Conservation (phyloP, 2,329 filamentous ascomycete genomes). For the Claviceps pazoutovae region DNA sequence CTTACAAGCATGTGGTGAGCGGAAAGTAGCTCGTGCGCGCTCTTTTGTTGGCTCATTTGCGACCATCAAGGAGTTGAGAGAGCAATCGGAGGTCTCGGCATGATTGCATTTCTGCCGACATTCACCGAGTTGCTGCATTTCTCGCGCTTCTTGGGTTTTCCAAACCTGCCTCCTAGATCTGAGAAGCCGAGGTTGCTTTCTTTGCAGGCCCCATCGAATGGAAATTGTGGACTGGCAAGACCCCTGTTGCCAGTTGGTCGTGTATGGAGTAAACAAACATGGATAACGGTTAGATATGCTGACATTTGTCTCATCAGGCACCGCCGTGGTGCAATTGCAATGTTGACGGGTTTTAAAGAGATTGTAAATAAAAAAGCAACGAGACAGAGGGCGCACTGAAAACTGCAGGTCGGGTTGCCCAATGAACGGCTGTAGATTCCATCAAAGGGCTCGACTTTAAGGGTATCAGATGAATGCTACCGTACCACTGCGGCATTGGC, state of each 20-base stretch:
- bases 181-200: background rate
- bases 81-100: background rate
- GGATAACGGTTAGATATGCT: background rate
- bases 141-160: background rate
- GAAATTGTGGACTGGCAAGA: background rate
- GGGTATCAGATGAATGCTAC: background rate
- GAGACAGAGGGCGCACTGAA: background rate
- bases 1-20: background rate
- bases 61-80: background rate
- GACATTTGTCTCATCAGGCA: background rate
- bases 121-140: background rate
- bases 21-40: background rate
- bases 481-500: background rate
- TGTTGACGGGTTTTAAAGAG: background rate
- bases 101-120: background rate
- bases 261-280: background rate
- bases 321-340: background rate
- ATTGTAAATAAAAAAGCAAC: background rate
- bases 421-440: background rate
- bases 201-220: background rate
- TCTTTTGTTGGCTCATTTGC: background rate
- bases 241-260: background rate
- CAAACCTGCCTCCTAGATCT: background rate
- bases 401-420: background rate
- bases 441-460: background rate